Evolutionary conservation across 1,139 yeast genomes (phyloP).

Genomic region (Saccharomyces hybrid): DNA sequence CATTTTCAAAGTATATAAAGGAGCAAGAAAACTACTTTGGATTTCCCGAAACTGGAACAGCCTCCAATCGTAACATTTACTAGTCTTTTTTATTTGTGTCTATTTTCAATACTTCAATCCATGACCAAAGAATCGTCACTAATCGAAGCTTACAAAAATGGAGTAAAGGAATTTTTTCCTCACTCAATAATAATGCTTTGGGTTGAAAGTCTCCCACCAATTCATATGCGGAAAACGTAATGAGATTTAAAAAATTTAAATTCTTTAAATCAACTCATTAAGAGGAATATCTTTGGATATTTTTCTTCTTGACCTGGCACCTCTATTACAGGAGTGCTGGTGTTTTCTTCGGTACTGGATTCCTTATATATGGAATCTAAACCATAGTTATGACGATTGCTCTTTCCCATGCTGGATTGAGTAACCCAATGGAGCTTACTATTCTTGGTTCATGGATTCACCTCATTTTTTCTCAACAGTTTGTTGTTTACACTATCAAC

Average conservation of each 20-base stretch:
- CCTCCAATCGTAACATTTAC: too few relatives aligned
- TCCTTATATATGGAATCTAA: constrained; percentile 39
- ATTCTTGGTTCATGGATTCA: constrained; percentile 52
- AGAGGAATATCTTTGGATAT: constrained; percentile 3
- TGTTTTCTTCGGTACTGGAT: constrained; percentile 53
- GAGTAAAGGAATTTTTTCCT: constrained; percentile 14
- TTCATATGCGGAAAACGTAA: constrained; percentile 42
- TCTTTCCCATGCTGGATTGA: constrained; percentile 21
- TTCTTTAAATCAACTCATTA: constrained; percentile 34
- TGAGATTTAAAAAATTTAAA: constrained; percentile 35
- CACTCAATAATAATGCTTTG: constrained; percentile 48
- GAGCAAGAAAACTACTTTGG: background rate
- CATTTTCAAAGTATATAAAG: background rate
- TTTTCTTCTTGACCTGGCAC: constrained; percentile 15
- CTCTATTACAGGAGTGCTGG: constrained; percentile 11
- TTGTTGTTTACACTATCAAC: constrained; percentile 19
- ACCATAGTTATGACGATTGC: constrained; percentile 81
- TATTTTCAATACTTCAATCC: too few relatives aligned
- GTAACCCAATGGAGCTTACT: constrained; percentile 93
- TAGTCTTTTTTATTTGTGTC: too few relatives aligned
- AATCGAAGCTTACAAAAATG: constrained; percentile 68
- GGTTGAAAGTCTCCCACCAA: constrained; percentile 93
- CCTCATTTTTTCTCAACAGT: constrained; percentile 35
- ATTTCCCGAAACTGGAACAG: too few relatives aligned
- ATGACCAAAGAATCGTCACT: constrained; percentile 65